Conservation (phyloP, 768 basidiomycete genomes). For the Suillus spraguei region DNA sequence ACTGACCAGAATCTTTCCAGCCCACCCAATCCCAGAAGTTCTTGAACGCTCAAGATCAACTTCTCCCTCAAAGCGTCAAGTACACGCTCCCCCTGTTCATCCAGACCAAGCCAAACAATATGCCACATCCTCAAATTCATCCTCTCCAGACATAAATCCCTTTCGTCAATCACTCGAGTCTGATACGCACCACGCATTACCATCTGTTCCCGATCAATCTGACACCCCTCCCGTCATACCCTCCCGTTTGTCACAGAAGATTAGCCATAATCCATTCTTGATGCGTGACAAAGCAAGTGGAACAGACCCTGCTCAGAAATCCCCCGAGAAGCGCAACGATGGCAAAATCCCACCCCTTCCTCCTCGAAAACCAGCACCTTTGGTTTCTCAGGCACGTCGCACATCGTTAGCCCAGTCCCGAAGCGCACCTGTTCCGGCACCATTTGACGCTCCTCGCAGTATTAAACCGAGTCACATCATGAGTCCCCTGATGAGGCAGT, state of each 20-base stretch:
- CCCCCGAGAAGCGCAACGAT: slow-evolving; percentile 18
- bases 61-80: slow-evolving; percentile 28
- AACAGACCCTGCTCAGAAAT: background rate
- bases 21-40: slow-evolving; percentile 16
- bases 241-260: slow-evolving; percentile 21
- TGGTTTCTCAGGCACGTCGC: slow-evolving; percentile 22
- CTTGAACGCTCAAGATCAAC: slow-evolving; percentile 13
- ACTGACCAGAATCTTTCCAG: slow-evolving; percentile 21
- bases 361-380: slow-evolving; percentile 38
- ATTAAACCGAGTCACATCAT: slow-evolving; percentile 46
- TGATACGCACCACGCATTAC: background rate
- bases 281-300: slow-evolving; percentile 23
- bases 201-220: slow-evolving; percentile 10
- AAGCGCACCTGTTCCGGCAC: slow-evolving; percentile 5
- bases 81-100: slow-evolving; percentile 29
- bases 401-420: slow-evolving; percentile 15
- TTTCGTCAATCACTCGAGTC: slow-evolving; percentile 30
- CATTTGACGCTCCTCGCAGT: slow-evolving; percentile 24
- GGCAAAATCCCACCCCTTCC: slow-evolving; percentile 33
- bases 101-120: slow-evolving; percentile 27
- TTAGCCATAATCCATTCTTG: slow-evolving; percentile 36
- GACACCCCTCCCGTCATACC: slow-evolving; percentile 10
- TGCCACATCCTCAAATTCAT: slow-evolving; percentile 21
- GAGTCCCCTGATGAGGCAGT: slow-evolving; percentile 71
- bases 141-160: slow-evolving; percentile 32